phyloP scores from a whole-genome alignment of 768 basidiomycete species.

The Phylloporus arenicola region DNA sequence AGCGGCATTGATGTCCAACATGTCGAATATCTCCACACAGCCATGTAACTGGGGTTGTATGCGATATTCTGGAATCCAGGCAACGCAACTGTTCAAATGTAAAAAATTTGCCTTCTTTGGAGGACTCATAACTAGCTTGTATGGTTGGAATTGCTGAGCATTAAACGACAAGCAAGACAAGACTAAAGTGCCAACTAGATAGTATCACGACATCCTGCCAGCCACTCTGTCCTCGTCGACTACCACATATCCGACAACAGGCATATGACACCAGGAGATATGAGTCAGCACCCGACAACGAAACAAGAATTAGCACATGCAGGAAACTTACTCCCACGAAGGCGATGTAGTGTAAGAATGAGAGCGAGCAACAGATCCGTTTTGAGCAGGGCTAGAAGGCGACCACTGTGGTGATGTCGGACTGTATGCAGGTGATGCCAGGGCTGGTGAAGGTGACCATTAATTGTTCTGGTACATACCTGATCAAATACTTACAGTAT shows the following conservation, averaged over 20 bases:
- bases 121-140: too few relatives aligned
- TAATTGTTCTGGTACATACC: background rate
- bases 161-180: constrained; percentile 15
- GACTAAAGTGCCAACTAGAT: constrained; percentile 18
- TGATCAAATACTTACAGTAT: constrained; percentile 55
- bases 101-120: too few relatives aligned
- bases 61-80: too few relatives aligned
- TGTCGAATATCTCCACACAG: too few relatives aligned
- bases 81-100: too few relatives aligned
- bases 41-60: too few relatives aligned
- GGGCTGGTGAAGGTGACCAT: constrained; percentile 5
- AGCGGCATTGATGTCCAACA: too few relatives aligned
- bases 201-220: constrained; percentile 9
- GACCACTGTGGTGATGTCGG: constrained; percentile 84
- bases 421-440: constrained; percentile 17
- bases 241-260: too few relatives aligned
- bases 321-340: constrained; percentile 42
- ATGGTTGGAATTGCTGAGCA: constrained; percentile 27
- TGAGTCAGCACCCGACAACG: too few relatives aligned
- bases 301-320: too few relatives aligned
- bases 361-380: constrained; percentile 35
- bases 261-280: too few relatives aligned
- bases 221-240: background rate
- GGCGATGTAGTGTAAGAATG: constrained; percentile 45
- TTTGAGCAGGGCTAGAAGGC: constrained; percentile 70